These are phyloP conservation scores for Pterulicium gracile DNA, from an alignment of 1,284 basidiomycete species.

Conservation along the genomic window DNA sequence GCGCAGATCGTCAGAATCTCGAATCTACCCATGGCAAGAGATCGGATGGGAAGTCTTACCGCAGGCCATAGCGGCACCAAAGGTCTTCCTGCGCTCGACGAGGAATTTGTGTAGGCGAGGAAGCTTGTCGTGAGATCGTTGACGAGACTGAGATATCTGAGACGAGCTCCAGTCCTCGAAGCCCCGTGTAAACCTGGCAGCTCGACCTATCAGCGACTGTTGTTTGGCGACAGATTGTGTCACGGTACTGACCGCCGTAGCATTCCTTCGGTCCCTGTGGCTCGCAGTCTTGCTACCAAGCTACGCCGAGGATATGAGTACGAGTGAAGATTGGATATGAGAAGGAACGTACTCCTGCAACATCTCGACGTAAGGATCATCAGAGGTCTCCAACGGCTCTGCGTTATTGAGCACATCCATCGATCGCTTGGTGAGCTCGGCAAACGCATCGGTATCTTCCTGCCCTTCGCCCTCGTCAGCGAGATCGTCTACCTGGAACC, in stretches of 20 bases:
- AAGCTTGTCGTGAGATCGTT: neutral
- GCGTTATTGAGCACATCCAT: neutral
- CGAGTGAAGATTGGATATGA: neutral
- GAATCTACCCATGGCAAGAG: neutral
- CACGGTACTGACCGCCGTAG: neutral
- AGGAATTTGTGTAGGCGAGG: neutral
- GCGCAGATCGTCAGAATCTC: neutral
- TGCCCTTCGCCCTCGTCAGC: constrained; percentile 1
- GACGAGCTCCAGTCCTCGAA: neutral
- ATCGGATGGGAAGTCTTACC: neutral
- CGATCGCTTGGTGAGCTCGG: neutral
- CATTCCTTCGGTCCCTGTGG: neutral
- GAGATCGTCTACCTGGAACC: constrained; percentile 1
- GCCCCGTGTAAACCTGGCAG: neutral
- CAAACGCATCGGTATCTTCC: neutral
- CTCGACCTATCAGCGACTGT: neutral
- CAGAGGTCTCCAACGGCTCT: neutral
- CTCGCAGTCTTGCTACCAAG: neutral
- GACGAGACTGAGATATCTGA: neutral
- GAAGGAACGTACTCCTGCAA: neutral
- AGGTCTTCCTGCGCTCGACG: neutral
- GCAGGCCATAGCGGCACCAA: neutral
- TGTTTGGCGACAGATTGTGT: neutral
- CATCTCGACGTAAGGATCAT: neutral
- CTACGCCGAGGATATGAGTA: neutral